Evolutionary conservation across 331 rosid species (phyloP).

Genomic region (Cydonia oblonga): DNA sequence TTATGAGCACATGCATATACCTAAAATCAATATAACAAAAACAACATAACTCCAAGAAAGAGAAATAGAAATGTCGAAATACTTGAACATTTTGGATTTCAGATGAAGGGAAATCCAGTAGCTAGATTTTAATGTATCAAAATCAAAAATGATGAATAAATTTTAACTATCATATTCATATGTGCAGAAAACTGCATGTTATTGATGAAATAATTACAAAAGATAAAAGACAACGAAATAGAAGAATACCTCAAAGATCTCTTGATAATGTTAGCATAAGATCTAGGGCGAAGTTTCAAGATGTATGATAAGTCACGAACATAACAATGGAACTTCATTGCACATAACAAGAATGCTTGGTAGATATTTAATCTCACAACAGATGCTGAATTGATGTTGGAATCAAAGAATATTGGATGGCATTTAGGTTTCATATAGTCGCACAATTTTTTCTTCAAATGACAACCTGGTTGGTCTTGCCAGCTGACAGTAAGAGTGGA

Average conservation of each 20-base stretch:
- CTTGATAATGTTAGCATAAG: constrained; percentile 26
- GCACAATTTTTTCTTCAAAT: constrained; percentile 43
- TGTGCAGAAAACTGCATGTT: not conserved
- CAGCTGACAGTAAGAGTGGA: constrained; percentile 60
- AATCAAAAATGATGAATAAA: not conserved
- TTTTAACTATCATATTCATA: not conserved
- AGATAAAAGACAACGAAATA: not conserved
- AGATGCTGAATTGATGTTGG: constrained; percentile 71
- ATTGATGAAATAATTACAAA: not conserved
- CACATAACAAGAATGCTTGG: constrained; percentile 56
- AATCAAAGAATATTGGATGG: constrained; percentile 75
- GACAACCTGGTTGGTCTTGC: constrained; percentile 56
- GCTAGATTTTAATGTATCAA: not conserved
- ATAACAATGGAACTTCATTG: constrained; percentile 85
- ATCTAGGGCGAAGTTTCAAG: constrained; percentile 39
- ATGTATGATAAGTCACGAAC: constrained; percentile 45
- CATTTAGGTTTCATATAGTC: constrained; percentile 72
- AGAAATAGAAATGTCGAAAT: not conserved
- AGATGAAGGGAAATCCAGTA: not conserved
- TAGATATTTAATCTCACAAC: constrained; percentile 73
- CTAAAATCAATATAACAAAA: constrained; percentile 29
- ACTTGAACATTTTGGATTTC: not conserved
- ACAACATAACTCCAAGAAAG: not conserved
- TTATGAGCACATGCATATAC: constrained; percentile 50
- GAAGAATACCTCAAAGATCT: constrained; percentile 51